Percentiles rank a stretch among this genome's conserved stretches.
These are phyloP conservation scores for Cytospora mali DNA, from an alignment of 2,329 filamentous ascomycete genomes.

Conservation along the genomic window DNA sequence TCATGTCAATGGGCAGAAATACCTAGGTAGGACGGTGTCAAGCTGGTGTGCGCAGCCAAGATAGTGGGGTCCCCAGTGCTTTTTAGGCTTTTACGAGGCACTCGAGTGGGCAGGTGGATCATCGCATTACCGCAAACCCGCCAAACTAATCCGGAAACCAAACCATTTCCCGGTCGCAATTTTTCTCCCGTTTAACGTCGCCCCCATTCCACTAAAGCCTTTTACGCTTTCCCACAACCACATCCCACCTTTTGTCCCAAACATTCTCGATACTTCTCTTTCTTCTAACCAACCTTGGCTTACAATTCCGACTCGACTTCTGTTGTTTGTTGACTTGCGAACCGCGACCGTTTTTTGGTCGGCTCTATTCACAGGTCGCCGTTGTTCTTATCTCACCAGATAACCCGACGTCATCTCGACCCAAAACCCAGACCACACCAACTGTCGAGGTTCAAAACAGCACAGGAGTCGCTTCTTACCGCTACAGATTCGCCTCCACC, in stretches of 20 bases:
- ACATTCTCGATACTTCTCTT: neutral
- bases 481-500: neutral
- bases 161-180: conserved; percentile 7
- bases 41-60: neutral
- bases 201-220: conserved; percentile 8
- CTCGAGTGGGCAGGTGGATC: neutral
- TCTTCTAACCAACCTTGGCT: conserved; percentile 1
- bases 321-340: neutral
- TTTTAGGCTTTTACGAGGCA: neutral
- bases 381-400: neutral
- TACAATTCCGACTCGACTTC: neutral
- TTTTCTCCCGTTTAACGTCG: conserved; percentile 9
- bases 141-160: conserved; percentile 11
- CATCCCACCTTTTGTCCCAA: conserved; percentile 2
- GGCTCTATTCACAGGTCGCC: neutral
- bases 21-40: too few relatives aligned
- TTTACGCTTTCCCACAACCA: conserved; percentile 4
- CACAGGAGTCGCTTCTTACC: neutral
- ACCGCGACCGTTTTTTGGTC: neutral
- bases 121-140: conserved; percentile 6
- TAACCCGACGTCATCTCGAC: conserved; percentile 25
- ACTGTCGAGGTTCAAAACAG: conserved; percentile 11
- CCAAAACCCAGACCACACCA: conserved; percentile 7
- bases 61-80: neutral
- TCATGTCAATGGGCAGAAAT: neutral